Evolutionary conservation across 1,139 yeast species (phyloP).

Genomic region (Hemisphaericaspora xylanilytica): DNA sequence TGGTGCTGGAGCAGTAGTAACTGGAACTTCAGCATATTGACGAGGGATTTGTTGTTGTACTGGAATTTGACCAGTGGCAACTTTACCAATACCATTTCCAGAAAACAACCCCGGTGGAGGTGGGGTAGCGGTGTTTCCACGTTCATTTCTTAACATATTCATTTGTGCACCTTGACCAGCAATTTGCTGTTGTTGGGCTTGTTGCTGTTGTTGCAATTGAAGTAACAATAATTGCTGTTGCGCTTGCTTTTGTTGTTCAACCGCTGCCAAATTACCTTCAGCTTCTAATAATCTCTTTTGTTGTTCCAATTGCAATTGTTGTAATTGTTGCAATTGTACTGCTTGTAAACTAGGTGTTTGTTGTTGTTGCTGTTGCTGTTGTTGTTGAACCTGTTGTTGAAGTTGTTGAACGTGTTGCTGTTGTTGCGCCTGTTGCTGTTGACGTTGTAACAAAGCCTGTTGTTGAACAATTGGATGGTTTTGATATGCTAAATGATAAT

Average conservation of each 20-base stretch:
- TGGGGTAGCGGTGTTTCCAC: constrained; percentile 38
- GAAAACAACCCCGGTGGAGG: constrained; percentile 47
- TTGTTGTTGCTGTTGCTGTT: constrained; percentile 18
- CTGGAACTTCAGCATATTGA: constrained; percentile 6
- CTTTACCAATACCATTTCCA: constrained; percentile 13
- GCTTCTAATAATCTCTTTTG: constrained; percentile 27
- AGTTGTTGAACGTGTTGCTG: constrained; percentile 20
- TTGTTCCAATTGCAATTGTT: constrained; percentile 29
- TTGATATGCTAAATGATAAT: constrained; percentile 48
- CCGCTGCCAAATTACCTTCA: constrained; percentile 9
- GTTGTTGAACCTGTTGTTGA: constrained; percentile 20
- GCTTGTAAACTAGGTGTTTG: constrained; percentile 16
- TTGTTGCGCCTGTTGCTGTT: constrained; percentile 26
- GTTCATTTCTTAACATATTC: constrained; percentile 32
- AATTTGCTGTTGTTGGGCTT: constrained; percentile 16
- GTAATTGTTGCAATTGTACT: constrained; percentile 18
- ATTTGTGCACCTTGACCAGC: constrained; percentile 28
- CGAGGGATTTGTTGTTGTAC: constrained; percentile 5
- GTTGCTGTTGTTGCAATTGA: constrained; percentile 17
- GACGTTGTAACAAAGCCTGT: constrained; percentile 34
- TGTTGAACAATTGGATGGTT: constrained; percentile 47
- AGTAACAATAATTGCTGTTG: constrained; percentile 18
- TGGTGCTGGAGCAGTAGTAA: constrained; percentile 13
- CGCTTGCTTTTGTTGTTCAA: constrained; percentile 16
- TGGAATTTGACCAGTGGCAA: constrained; percentile 13